Conservation (phyloP, 768 basidiomycete species). For the Gloeostereum incarnatum region DNA sequence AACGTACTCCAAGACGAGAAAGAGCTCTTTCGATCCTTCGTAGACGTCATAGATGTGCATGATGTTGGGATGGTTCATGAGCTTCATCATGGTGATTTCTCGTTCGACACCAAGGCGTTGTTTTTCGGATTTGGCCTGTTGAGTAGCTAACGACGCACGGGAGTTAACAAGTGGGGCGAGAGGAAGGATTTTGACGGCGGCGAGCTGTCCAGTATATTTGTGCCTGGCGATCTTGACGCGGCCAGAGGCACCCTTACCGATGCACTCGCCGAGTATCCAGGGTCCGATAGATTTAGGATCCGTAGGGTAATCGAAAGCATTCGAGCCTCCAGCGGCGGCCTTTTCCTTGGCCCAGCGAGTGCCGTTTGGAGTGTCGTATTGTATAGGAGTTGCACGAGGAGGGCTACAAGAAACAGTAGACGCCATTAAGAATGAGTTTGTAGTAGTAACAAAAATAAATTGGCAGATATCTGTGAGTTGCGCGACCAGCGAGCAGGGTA, state of each 20-base stretch:
- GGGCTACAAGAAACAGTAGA: constrained; percentile 39
- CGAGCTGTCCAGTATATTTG: constrained; percentile 77
- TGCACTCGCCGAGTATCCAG: constrained; percentile 89
- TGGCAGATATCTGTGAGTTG: too few species aligned
- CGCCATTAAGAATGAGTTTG: constrained; percentile 21
- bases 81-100: constrained; percentile 98
- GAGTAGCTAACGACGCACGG: constrained; percentile 55
- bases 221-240: constrained; percentile 93
- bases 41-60: constrained; percentile 94
- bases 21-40: constrained; percentile 86
- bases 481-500: too few species aligned
- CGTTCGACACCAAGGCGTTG: constrained; percentile 81
- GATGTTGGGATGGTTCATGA: constrained; percentile 97
- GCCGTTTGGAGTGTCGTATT: constrained; percentile 60
- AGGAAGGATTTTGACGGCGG: constrained; percentile 93
- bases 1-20: constrained; percentile 90
- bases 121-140: constrained; percentile 69
- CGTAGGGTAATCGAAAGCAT: constrained; percentile 72
- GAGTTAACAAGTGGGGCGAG: constrained; percentile 70
- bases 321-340: constrained; percentile 64
- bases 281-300: constrained; percentile 86
- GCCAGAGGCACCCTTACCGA: constrained; percentile 91
- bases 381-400: constrained; percentile 63
- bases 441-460: too few species aligned
- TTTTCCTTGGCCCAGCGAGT: constrained; percentile 88